These are phyloP conservation scores for Phoma sp. DNA, from an alignment of 2,329 filamentous ascomycete species.

Conservation along the genomic window DNA sequence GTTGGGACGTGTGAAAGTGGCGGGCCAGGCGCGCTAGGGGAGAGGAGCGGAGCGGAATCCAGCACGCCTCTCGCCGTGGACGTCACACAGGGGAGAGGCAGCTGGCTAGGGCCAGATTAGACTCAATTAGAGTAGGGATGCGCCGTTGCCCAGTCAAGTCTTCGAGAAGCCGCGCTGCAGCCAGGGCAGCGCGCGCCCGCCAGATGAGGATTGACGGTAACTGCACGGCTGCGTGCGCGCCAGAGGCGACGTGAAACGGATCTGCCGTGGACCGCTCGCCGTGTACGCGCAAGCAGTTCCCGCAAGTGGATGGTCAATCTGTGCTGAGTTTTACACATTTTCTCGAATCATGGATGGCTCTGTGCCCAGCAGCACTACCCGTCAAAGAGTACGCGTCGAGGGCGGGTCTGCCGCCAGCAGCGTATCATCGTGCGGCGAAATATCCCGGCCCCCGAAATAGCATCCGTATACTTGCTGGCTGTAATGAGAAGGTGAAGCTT, in stretches of 20 bases:
- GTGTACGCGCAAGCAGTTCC: conserved; percentile 43
- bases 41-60: conserved; percentile 42
- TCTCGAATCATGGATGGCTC: conserved; percentile 2
- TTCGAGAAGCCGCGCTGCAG: conserved; percentile 12
- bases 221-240: conserved; percentile 23
- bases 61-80: conserved; percentile 18
- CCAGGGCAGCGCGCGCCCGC: not conserved
- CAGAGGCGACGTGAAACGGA: conserved; percentile 41
- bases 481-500: not conserved
- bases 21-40: conserved; percentile 39
- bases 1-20: conserved; percentile 34
- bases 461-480: not conserved
- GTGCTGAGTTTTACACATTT: conserved; percentile 9
- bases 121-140: conserved; percentile 16
- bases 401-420: conserved; percentile 10
- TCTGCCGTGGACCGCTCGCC: conserved; percentile 32
- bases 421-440: conserved; percentile 15
- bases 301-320: conserved; percentile 15
- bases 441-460: conserved; percentile 14
- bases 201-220: conserved; percentile 30
- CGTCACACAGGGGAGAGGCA: conserved; percentile 27
- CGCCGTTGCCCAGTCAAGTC: conserved; percentile 21
- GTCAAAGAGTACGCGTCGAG: conserved; percentile 15
- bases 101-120: not conserved
- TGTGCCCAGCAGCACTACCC: not conserved